phyloP scores from a whole-genome alignment of 176 grass and related monocot genomes.

The Luzula sylvatica region DNA sequence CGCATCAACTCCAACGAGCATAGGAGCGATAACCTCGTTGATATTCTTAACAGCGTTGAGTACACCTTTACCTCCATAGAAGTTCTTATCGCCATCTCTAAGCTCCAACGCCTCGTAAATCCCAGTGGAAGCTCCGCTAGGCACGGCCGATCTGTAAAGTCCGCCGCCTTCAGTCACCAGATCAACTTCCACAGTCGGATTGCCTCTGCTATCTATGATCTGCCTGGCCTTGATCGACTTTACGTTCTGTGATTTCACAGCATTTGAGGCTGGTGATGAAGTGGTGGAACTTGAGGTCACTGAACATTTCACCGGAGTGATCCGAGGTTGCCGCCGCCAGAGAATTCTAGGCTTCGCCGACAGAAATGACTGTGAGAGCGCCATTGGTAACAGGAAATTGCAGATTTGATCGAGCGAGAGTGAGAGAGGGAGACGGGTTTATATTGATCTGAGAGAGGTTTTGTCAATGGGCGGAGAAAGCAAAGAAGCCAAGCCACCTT shows the following conservation, averaged over 20 bases:
- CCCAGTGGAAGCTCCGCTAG: conserved; percentile 87
- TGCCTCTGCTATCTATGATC: conserved; percentile 94
- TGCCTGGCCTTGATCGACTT: conserved; percentile 79
- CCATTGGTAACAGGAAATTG: conserved; percentile 23
- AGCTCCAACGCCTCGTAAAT: conserved; percentile 97
- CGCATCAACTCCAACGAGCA: conserved; percentile 76
- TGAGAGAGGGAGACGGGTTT: background rate
- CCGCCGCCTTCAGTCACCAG: conserved; percentile 47
- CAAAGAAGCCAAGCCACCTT: conserved; percentile 4
- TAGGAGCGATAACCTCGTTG: conserved; percentile 73
- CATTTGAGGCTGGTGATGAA: conserved; percentile 1
- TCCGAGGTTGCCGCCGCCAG: background rate
- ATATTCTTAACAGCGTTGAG: conserved; percentile 77
- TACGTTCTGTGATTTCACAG: conserved; percentile 24
- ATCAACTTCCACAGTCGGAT: conserved; percentile 96
- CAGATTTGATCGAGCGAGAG: background rate
- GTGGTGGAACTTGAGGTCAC: conserved; percentile 19
- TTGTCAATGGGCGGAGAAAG: conserved; percentile 17
- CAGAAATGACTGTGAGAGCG: conserved; percentile 29
- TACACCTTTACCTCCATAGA: conserved; percentile 92
- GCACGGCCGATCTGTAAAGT: conserved; percentile 77
- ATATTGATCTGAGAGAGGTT: conserved; percentile 11
- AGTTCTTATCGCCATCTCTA: conserved; percentile 64
- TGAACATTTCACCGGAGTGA: conserved; percentile 35
- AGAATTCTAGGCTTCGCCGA: conserved; percentile 20